phyloP scores from a whole-genome alignment of 495 filamentous ascomycete species.

The Pseudomonodictys pantanalensis region DNA sequence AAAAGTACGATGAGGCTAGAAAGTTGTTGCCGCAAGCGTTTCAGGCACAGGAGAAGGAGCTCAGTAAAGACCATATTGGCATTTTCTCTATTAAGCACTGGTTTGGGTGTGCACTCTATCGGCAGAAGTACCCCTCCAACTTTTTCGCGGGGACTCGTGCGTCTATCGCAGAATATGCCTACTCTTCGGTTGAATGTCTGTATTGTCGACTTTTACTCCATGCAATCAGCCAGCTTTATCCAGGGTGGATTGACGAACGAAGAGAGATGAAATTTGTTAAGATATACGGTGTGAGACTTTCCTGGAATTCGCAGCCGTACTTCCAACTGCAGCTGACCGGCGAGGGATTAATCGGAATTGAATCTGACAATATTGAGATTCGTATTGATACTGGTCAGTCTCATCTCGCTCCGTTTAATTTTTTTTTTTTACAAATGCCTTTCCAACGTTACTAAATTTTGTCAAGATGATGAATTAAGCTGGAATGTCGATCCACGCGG shows the following conservation, averaged over 20 bases:
- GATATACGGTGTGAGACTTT: not conserved
- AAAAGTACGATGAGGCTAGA: conserved; percentile 11
- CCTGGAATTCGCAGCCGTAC: not conserved
- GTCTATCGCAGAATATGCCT: not conserved
- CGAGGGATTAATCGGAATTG: not conserved
- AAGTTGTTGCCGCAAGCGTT: conserved; percentile 1
- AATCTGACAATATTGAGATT: not conserved
- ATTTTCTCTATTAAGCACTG: conserved; percentile 4
- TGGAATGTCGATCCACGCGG: not conserved
- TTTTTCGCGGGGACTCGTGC: not conserved
- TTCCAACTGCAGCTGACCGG: not conserved
- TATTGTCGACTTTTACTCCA: not conserved
- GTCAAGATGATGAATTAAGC: not conserved
- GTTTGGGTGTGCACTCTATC: conserved; percentile 6
- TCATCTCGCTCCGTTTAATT: not conserved
- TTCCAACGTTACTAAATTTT: not conserved
- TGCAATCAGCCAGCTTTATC: not conserved
- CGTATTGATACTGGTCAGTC: not conserved
- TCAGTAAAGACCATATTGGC: not conserved
- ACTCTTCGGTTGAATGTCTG: not conserved
- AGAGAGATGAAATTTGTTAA: not conserved
- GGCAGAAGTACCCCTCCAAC: conserved; percentile 1
- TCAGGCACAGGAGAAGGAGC: not conserved
- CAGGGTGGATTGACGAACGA: not conserved
- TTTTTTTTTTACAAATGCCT: not conserved